phyloP scores from a whole-genome alignment of 345 rosid genomes.

The Murraya koenigii region DNA sequence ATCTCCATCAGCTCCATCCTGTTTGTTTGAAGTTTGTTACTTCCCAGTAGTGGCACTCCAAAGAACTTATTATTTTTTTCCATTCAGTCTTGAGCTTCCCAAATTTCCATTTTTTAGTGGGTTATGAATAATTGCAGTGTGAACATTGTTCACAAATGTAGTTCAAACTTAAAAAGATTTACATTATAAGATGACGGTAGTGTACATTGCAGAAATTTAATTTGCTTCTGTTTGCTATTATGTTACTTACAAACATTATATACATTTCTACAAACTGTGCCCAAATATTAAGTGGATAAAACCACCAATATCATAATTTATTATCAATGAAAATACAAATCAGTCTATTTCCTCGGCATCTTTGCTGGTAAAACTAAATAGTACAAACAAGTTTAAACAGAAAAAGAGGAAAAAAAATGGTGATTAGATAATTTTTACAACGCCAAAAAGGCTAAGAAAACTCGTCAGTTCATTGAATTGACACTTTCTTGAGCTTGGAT shows the following conservation, averaged over 20 bases:
- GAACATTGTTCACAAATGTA: neutral
- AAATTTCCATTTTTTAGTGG: neutral
- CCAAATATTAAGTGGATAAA: neutral
- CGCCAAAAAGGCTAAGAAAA: neutral
- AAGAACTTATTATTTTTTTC: constrained; percentile 20
- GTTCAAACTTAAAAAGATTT: neutral
- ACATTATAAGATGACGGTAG: neutral
- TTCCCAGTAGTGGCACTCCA: constrained; percentile 11
- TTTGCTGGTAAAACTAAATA: neutral
- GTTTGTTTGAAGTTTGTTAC: constrained; percentile 6
- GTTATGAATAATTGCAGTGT: neutral
- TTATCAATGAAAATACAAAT: neutral
- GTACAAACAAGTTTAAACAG: neutral
- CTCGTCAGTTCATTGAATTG: constrained; percentile 16
- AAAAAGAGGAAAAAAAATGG: neutral
- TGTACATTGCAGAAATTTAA: neutral
- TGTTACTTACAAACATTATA: neutral
- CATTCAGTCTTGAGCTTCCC: neutral
- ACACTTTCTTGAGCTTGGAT: constrained; percentile 31
- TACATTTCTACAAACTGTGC: neutral
- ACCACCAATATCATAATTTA: neutral
- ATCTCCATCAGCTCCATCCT: constrained; percentile 13
- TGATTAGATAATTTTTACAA: constrained; percentile 13
- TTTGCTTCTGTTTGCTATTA: neutral
- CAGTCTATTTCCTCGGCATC: neutral